Conservation (phyloP, 805 yeast species). For the Schwanniomyces pseudopolymorphus region DNA sequence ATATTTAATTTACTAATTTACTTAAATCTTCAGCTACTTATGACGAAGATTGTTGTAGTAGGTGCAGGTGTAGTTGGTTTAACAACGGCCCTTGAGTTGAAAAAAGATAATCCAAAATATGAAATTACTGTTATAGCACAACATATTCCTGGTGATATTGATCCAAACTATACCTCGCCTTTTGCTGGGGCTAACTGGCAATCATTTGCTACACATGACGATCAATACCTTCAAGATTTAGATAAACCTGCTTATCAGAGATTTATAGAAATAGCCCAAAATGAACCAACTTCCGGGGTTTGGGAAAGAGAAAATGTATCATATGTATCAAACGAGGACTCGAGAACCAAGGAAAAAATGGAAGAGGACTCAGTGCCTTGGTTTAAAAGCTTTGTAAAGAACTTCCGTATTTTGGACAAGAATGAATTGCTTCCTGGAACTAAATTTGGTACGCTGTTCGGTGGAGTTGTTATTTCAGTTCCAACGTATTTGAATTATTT, state of each 20-base stretch:
- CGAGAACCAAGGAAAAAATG: slow-evolving; percentile 3
- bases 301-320: slow-evolving; percentile 18
- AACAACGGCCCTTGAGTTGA: slow-evolving; percentile 33
- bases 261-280: slow-evolving; percentile 45
- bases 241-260: slow-evolving; percentile 52
- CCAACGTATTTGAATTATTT: slow-evolving; percentile 56
- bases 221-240: slow-evolving; percentile 33
- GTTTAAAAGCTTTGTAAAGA: slow-evolving; percentile 47
- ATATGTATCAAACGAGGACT: slow-evolving; percentile 6
- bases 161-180: slow-evolving; percentile 59
- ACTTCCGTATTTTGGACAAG: slow-evolving; percentile 30
- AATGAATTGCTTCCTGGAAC: slow-evolving; percentile 43
- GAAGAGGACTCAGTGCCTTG: slow-evolving; percentile 32
- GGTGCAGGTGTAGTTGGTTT: slow-evolving; percentile 42
- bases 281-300: slow-evolving; percentile 52
- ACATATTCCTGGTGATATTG: slow-evolving; percentile 55
- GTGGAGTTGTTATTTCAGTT: slow-evolving; percentile 59
- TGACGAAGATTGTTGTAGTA: slow-evolving; percentile 14
- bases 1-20: no score
- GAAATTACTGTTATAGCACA: slow-evolving; percentile 32
- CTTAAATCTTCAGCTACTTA: not conserved
- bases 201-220: slow-evolving; percentile 50
- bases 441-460: slow-evolving; percentile 46
- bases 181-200: slow-evolving; percentile 75
- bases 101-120: slow-evolving; percentile 15